Evolutionary conservation across 2,329 filamentous ascomycete genomes (phyloP).

Genomic region (Lasiodiplodia sp.): DNA sequence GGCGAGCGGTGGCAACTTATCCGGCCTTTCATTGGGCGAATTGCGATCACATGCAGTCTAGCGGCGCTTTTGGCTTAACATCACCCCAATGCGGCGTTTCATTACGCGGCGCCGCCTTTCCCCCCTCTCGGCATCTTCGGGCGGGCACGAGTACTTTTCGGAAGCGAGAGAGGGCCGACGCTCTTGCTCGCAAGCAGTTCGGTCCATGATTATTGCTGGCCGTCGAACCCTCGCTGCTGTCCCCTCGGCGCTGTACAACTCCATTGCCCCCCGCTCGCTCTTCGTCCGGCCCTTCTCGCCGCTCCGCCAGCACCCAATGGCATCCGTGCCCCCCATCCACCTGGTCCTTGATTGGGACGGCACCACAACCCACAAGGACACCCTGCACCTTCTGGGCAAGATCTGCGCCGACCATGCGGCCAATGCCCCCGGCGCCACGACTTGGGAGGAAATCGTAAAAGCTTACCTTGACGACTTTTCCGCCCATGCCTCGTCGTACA

Average conservation of each 20-base stretch:
- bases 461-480: conserved; percentile 53
- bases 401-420: conserved; percentile 36
- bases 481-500: conserved; percentile 41
- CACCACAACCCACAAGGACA: conserved; percentile 55
- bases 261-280: background rate
- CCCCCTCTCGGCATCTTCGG: background rate
- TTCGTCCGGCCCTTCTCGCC: conserved; percentile 12
- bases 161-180: conserved; percentile 20
- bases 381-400: conserved; percentile 51
- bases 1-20: background rate
- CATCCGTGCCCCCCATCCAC: conserved; percentile 37
- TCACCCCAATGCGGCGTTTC: background rate
- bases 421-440: conserved; percentile 19
- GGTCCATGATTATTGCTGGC: conserved; percentile 11
- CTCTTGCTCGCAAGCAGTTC: background rate
- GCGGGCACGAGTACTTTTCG: conserved; percentile 30
- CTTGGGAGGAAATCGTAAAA: conserved; percentile 50
- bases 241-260: background rate
- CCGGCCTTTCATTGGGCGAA: background rate
- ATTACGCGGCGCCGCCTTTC: background rate
- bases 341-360: conserved; percentile 58
- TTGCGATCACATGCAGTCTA: background rate
- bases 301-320: conserved; percentile 9
- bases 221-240: conserved; percentile 11
- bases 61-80: background rate